Evolutionary conservation across 2,329 filamentous ascomycete species (phyloP).

Genomic region (Verticillium nonalfalfae): DNA sequence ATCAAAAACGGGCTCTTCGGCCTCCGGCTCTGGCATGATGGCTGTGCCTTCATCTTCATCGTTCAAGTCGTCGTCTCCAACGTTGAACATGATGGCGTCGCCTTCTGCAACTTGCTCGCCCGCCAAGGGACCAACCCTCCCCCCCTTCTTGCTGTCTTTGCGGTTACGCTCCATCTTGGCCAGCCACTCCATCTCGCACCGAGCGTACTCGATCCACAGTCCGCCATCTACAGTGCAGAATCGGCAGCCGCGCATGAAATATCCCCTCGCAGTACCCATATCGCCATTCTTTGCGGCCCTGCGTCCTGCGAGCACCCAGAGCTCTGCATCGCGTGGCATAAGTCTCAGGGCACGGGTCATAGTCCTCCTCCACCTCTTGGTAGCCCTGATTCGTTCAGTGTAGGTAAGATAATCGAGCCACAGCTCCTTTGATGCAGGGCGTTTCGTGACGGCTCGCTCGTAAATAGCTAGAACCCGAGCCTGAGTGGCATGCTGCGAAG

Average conservation of each 20-base stretch:
- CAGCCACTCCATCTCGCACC: slow-evolving; percentile 89
- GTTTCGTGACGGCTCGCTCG: slow-evolving; percentile 77
- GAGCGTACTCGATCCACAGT: slow-evolving; percentile 86
- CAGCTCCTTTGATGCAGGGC: slow-evolving; percentile 71
- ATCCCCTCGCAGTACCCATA: slow-evolving; percentile 77
- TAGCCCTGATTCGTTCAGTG: slow-evolving; percentile 60
- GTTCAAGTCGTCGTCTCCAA: slow-evolving; percentile 35
- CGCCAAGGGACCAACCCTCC: slow-evolving; percentile 46
- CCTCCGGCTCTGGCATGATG: slow-evolving; percentile 36
- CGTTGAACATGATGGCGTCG: slow-evolving; percentile 37
- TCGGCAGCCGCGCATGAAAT: slow-evolving; percentile 81
- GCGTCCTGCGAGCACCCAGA: slow-evolving; percentile 84
- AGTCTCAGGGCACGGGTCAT: slow-evolving; percentile 70
- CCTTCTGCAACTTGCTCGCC: slow-evolving; percentile 43
- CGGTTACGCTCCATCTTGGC: slow-evolving; percentile 69
- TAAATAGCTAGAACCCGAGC: slow-evolving; percentile 84
- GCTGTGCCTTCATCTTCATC: slow-evolving; percentile 32
- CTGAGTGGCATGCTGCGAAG: slow-evolving; percentile 65
- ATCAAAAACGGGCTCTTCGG: slow-evolving; percentile 38
- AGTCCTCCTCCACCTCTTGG: slow-evolving; percentile 58
- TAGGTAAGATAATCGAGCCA: slow-evolving; percentile 92
- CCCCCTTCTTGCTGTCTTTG: slow-evolving; percentile 40
- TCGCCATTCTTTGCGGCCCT: slow-evolving; percentile 75
- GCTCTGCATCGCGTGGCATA: slow-evolving; percentile 73
- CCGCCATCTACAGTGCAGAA: slow-evolving; percentile 73